Evolutionary conservation across 148 eudicot species (phyloP).

Genomic region (Rhododendron griersonianum): DNA sequence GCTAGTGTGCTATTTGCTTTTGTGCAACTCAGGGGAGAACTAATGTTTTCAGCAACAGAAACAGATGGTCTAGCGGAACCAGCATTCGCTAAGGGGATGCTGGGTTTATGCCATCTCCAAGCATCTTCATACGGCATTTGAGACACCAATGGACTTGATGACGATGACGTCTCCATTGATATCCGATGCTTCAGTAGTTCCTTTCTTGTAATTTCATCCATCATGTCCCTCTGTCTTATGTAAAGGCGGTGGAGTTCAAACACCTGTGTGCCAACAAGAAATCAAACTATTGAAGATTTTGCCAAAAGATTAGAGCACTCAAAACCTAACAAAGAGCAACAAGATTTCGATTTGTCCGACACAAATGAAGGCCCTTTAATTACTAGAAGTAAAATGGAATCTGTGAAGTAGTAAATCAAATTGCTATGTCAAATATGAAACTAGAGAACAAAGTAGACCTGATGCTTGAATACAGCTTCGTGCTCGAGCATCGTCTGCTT

Average conservation of each 20-base stretch:
- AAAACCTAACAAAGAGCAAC: not conserved
- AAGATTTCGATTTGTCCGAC: not conserved
- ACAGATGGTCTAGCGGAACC: slow-evolving; percentile 28
- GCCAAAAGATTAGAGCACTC: not conserved
- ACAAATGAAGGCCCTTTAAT: not conserved
- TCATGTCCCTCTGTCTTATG: slow-evolving; percentile 68
- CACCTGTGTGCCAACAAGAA: slow-evolving; percentile 36
- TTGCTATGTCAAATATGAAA: not conserved
- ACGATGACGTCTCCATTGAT: slow-evolving; percentile 55
- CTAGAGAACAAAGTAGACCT: slow-evolving; percentile 32
- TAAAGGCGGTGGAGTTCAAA: slow-evolving; percentile 77
- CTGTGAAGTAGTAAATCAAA: not conserved
- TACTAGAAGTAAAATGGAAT: not conserved
- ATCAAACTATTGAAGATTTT: not conserved
- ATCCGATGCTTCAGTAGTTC: slow-evolving; percentile 33
- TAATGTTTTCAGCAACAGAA: slow-evolving; percentile 28
- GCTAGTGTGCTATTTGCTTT: slow-evolving; percentile 37
- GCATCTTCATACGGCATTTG: slow-evolving; percentile 36
- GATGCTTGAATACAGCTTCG: slow-evolving; percentile 73
- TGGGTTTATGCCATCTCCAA: slow-evolving; percentile 43
- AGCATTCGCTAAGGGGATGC: slow-evolving; percentile 27
- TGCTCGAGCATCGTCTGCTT: slow-evolving; percentile 88
- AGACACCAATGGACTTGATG: slow-evolving; percentile 46
- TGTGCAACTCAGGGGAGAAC: slow-evolving; percentile 34
- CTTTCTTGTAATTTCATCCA: slow-evolving; percentile 56